Conservation (phyloP, 2,329 filamentous ascomycete species). For the Monosporascus sp. region DNA sequence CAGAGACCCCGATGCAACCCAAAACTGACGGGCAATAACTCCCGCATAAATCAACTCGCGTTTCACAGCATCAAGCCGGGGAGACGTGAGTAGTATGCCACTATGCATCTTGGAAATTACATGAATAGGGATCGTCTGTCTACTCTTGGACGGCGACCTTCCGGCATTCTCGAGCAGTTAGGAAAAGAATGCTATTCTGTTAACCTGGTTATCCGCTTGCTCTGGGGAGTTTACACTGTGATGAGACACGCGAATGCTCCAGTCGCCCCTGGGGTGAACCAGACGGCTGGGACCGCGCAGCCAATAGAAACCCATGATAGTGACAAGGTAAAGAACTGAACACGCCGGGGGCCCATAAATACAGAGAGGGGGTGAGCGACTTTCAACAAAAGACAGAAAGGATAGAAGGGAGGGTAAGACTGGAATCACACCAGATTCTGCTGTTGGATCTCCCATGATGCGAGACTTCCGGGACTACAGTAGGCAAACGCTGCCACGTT, state of each 20-base stretch:
- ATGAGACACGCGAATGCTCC: conserved; percentile 10
- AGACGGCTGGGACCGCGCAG: conserved; percentile 12
- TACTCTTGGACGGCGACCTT: neutral
- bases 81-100: conserved; percentile 6
- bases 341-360: conserved; percentile 9
- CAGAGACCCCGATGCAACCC: conserved; percentile 15
- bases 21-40: conserved; percentile 13
- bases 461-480: neutral
- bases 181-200: conserved; percentile 4
- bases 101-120: conserved; percentile 8
- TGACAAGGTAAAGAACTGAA: conserved; percentile 4
- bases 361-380: conserved; percentile 17
- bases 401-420: conserved; percentile 1
- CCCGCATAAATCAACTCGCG: conserved; percentile 10
- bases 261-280: conserved; percentile 14
- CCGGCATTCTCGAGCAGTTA: conserved; percentile 1
- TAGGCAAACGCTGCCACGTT: conserved; percentile 3
- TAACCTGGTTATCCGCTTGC: conserved; percentile 1
- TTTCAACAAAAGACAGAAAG: conserved; percentile 13
- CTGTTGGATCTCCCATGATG: conserved; percentile 8
- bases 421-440: conserved; percentile 11
- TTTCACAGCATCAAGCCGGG: conserved; percentile 3
- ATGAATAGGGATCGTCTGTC: conserved; percentile 10
- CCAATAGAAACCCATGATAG: conserved; percentile 11
- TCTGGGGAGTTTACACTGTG: conserved; percentile 20